phyloP scores from a whole-genome alignment of 2,329 filamentous ascomycete species.

The Pseudogymnoascus sp. region DNA sequence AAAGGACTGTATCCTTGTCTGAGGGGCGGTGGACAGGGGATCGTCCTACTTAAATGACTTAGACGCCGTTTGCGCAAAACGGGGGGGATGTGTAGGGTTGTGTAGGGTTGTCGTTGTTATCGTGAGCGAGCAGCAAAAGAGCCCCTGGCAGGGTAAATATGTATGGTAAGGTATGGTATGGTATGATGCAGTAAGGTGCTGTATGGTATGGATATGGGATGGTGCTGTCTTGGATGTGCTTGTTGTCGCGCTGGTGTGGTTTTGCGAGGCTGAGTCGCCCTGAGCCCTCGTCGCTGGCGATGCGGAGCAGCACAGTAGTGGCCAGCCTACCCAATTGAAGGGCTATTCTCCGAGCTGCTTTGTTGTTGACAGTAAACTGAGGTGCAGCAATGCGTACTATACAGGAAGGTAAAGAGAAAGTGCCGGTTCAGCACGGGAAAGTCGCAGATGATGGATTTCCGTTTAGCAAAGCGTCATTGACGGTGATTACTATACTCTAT shows the following conservation, averaged over 20 bases:
- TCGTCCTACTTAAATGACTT: slow-evolving; percentile 3
- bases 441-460: not conserved
- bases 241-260: not conserved
- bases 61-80: slow-evolving; percentile 1
- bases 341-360: not conserved
- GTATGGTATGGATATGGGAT: not conserved
- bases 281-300: not conserved
- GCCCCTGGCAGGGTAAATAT: not conserved
- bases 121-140: not conserved
- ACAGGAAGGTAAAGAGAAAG: not conserved
- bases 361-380: not conserved
- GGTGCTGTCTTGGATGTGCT: not conserved
- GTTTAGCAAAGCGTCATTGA: not conserved
- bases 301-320: not conserved
- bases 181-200: not conserved
- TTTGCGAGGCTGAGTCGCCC: not conserved
- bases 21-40: not conserved
- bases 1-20: not conserved
- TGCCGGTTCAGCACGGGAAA: not conserved
- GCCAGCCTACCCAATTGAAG: not conserved
- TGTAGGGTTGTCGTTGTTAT: not conserved
- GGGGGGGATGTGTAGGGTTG: not conserved
- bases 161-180: not conserved
- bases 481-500: not conserved
- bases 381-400: not conserved